phyloP scores from a whole-genome alignment of 2,329 filamentous ascomycete species.

The Aphanocladium album region DNA sequence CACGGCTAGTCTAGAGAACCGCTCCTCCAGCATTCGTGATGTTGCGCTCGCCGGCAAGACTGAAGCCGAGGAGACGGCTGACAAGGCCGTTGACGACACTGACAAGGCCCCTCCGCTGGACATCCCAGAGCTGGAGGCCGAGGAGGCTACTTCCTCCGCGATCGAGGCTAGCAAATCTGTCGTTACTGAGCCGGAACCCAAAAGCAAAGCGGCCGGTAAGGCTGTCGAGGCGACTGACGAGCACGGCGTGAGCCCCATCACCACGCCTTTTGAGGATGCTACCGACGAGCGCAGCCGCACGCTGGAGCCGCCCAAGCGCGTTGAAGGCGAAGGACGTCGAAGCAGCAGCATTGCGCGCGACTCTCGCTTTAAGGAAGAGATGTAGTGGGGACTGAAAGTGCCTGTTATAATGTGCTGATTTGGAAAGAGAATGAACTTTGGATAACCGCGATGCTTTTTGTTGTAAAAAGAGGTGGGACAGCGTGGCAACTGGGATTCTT shows the following conservation, averaged over 20 bases:
- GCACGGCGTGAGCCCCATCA: slow-evolving; percentile 33
- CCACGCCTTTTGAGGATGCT: slow-evolving; percentile 43
- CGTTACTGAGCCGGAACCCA: background rate
- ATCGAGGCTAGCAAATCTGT: background rate
- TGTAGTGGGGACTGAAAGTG: slow-evolving; percentile 23
- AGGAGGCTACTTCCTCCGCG: background rate
- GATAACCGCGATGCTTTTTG: background rate
- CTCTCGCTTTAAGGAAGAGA: slow-evolving; percentile 55
- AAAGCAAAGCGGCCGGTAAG: background rate
- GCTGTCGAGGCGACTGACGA: slow-evolving; percentile 23
- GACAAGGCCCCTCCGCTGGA: slow-evolving; percentile 18
- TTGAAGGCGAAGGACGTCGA: slow-evolving; percentile 33
- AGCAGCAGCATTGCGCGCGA: slow-evolving; percentile 51
- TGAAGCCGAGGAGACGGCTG: slow-evolving; percentile 21
- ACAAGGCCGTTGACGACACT: background rate
- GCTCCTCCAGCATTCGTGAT: slow-evolving; percentile 40
- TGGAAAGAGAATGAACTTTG: slow-evolving; percentile 1
- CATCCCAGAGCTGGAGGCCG: slow-evolving; percentile 23
- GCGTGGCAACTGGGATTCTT: background rate
- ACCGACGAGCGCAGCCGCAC: slow-evolving; percentile 14
- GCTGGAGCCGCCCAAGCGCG: slow-evolving; percentile 25
- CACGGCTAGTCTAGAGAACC: slow-evolving; percentile 37
- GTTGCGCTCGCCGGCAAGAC: slow-evolving; percentile 40
- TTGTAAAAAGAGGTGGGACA: slow-evolving; percentile 1
- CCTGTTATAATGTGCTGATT: background rate